These are phyloP conservation scores for Monosporascus sp. DNA, from an alignment of 2,329 filamentous ascomycete genomes.

Conservation along the genomic window DNA sequence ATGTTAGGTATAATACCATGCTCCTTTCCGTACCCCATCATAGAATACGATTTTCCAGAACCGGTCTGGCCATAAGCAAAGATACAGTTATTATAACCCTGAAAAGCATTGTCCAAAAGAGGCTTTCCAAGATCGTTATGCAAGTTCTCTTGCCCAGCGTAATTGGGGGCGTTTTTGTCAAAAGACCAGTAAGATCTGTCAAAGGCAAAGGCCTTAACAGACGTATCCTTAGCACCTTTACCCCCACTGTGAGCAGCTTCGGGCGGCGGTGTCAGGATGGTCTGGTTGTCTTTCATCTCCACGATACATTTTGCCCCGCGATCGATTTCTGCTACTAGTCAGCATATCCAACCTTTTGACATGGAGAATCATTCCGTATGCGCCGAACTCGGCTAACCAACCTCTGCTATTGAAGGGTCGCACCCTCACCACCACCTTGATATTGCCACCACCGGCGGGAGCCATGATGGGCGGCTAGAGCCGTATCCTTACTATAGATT, in stretches of 20 bases:
- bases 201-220: constrained; percentile 85
- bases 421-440: constrained; percentile 98
- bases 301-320: constrained; percentile 94
- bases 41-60: constrained; percentile 97
- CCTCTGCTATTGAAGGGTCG: constrained; percentile 95
- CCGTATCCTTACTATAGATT: not conserved
- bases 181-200: constrained; percentile 99
- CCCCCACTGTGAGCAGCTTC: constrained; percentile 47
- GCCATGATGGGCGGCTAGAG: constrained; percentile 44
- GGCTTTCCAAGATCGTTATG: constrained; percentile 85
- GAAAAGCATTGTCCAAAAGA: constrained; percentile 93
- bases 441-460: constrained; percentile 78
- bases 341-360: constrained; percentile 6
- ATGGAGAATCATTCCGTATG: not conserved
- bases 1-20: constrained; percentile 94
- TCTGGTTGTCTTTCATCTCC: constrained; percentile 92
- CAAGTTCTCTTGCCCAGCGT: constrained; percentile 83
- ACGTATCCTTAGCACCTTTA: constrained; percentile 66
- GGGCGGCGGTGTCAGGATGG: constrained; percentile 70
- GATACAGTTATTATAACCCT: constrained; percentile 99
- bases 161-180: constrained; percentile 71
- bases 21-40: constrained; percentile 99
- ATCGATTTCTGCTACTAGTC: constrained; percentile 64
- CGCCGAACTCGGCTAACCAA: constrained; percentile 33
- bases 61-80: constrained; percentile 98